Evolutionary conservation across 1,284 basidiomycete species (phyloP).

Genomic region (Kwoniella shivajii): DNA sequence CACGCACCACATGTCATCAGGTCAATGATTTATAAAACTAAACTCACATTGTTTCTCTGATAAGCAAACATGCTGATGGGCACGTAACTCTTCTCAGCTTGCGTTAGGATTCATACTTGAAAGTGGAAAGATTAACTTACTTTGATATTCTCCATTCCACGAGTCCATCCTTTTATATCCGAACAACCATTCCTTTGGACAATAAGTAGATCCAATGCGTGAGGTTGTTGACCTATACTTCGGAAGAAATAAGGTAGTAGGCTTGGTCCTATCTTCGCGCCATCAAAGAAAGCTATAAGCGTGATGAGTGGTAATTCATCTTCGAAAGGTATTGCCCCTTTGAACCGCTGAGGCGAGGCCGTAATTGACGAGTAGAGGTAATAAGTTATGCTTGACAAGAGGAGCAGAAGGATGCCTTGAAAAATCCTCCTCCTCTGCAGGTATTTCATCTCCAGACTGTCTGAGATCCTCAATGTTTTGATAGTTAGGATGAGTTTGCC

Average conservation of each 20-base stretch:
- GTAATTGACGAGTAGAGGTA: too few species aligned
- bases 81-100: background rate
- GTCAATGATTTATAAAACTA: background rate
- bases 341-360: background rate
- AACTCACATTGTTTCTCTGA: constrained; percentile 3
- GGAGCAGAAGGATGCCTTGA: too few species aligned
- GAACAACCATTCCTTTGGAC: constrained; percentile 14
- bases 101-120: background rate
- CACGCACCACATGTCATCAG: too few species aligned
- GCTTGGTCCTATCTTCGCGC: background rate
- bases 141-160: constrained; percentile 13
- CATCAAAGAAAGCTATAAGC: background rate
- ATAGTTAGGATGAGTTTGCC: too few species aligned
- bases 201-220: constrained; percentile 15
- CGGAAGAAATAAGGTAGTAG: constrained; percentile 14
- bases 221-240: constrained; percentile 12
- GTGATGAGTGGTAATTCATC: constrained; percentile 6
- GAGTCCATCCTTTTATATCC: constrained; percentile 7
- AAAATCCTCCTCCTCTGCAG: too few species aligned
- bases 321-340: background rate
- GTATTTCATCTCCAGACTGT: too few species aligned
- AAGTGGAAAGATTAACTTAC: background rate
- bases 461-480: too few species aligned
- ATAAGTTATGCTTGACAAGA: too few species aligned
- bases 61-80: constrained; percentile 2